Base-by-base conservation (phyloP, 164 flowering plant genomes). In the Magnolia changhungtana region DNA sequence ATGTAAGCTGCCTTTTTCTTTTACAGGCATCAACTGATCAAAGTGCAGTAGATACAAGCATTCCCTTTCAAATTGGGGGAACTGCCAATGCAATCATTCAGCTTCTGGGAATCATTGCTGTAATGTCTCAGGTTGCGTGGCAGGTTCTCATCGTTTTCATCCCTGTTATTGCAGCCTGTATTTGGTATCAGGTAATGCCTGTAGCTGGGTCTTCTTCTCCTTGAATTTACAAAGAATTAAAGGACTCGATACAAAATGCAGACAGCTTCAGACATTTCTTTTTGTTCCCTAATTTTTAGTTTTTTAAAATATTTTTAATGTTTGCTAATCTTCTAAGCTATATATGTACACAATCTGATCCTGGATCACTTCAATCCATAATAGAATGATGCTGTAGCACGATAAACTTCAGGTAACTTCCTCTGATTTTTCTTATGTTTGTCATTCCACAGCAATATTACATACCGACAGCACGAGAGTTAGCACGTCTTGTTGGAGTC, bases 11-110 rank as follows among this genome's bases (percentile, higher is more conserved):
- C 59, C 21, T 31, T 50, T 18, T 21, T 73, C 45, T 63, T 24
- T 76, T 76, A n/a, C 79, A 96, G 99, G 99, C 92, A 74, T 94
- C 99, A 49, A 90, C 95, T 8, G 99, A 96, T 85, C 99, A 94
- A 86, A 90, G 89, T 82, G 88, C 90, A 11, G 89, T 91, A 65
- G 99, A 96, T 80, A 4, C 86, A 79, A 67, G 59, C 74, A 84
- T 96, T 72, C 82, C 91, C 2, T 75, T 0, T 80, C 82, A 73
- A 82, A 76, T 90, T 71, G 90, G 83, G 16, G 2, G 74, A 4
- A 75, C 88, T 83, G 92, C 92, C 19, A 85, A 80, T 79, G 71
- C 90, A 13, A 63, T 82, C 19, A 91, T 96, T 71, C 91, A 88
- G 70, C 91, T 96, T 20, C 72, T 92, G 8, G 98, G 94, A 69